phyloP scores from a whole-genome alignment of 257 asterid genomes.

The Solanum raphanifolium region DNA sequence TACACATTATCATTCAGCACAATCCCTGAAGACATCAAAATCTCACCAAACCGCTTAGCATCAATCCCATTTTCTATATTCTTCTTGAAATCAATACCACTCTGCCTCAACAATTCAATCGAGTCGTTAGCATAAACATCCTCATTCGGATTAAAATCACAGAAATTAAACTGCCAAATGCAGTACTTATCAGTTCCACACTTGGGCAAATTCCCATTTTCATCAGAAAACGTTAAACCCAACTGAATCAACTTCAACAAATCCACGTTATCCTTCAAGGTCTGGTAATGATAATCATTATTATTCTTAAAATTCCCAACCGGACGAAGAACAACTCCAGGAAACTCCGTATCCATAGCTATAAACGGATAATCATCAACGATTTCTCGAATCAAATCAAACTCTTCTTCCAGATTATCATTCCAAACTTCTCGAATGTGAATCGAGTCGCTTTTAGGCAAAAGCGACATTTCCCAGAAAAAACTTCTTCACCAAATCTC shows the following conservation, averaged over 20 bases:
- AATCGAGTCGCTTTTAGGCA: conserved; percentile 50
- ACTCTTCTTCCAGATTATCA: conserved; percentile 60
- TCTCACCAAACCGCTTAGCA: conserved; percentile 54
- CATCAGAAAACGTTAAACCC: conserved; percentile 63
- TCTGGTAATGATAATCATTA: conserved; percentile 49
- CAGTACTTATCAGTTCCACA: conserved; percentile 58
- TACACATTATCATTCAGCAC: conserved; percentile 51
- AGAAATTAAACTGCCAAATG: conserved; percentile 71
- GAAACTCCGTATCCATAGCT: conserved; percentile 85
- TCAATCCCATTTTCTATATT: conserved; percentile 51
- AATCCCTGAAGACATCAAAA: conserved; percentile 66
- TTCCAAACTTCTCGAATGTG: conserved; percentile 75
- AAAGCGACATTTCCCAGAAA: conserved; percentile 41
- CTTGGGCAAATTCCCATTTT: conserved; percentile 56
- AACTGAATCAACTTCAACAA: conserved; percentile 60
- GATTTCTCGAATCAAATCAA: conserved; percentile 43
- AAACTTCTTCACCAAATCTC: not conserved
- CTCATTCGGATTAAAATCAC: conserved; percentile 55
- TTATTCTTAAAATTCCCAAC: conserved; percentile 50
- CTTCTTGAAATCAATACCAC: conserved; percentile 53
- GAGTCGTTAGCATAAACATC: conserved; percentile 60
- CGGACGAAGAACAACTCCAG: conserved; percentile 51
- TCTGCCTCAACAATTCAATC: conserved; percentile 46
- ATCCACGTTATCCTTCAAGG: conserved; percentile 62
- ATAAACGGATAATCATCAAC: conserved; percentile 58